phyloP scores from a whole-genome alignment of 257 asterid species.

The Agastache rugosa region DNA sequence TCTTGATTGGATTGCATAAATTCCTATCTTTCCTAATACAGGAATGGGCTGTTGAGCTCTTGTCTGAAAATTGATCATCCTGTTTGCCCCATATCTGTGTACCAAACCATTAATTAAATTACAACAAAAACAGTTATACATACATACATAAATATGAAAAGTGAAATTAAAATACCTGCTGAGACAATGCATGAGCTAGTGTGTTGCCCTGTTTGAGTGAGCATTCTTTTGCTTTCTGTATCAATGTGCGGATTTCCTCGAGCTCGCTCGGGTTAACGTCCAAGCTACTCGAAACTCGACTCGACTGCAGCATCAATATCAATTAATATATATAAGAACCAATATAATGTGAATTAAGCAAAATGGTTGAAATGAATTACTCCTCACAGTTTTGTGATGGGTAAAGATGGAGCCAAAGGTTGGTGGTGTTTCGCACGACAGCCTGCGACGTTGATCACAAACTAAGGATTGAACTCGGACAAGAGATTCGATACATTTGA shows the following conservation, averaged over 20 bases:
- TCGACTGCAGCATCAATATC: constrained; percentile 43
- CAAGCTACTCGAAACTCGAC: constrained; percentile 27
- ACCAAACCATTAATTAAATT: background rate
- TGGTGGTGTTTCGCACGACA: constrained; percentile 56
- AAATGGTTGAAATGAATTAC: background rate
- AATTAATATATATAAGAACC: background rate
- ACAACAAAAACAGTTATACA: background rate
- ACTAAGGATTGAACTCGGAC: constrained; percentile 76
- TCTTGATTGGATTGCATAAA: constrained; percentile 48
- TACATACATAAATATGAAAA: background rate
- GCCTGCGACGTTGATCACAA: constrained; percentile 77
- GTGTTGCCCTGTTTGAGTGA: constrained; percentile 54
- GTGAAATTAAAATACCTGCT: constrained; percentile 46
- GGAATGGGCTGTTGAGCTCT: constrained; percentile 22
- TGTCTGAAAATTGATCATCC: constrained; percentile 40
- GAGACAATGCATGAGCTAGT: constrained; percentile 69
- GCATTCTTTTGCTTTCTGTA: constrained; percentile 52
- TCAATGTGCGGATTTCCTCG: constrained; percentile 48
- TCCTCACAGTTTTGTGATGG: constrained; percentile 30
- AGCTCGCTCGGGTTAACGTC: constrained; percentile 34
- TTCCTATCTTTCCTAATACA: constrained; percentile 34
- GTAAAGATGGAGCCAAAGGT: constrained; percentile 31
- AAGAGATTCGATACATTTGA: constrained; percentile 76
- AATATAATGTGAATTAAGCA: background rate
- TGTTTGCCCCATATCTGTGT: constrained; percentile 50